phyloP scores from a whole-genome alignment of 371 early-diverging fungal genomes.

The Phascolomyces articulosus region DNA sequence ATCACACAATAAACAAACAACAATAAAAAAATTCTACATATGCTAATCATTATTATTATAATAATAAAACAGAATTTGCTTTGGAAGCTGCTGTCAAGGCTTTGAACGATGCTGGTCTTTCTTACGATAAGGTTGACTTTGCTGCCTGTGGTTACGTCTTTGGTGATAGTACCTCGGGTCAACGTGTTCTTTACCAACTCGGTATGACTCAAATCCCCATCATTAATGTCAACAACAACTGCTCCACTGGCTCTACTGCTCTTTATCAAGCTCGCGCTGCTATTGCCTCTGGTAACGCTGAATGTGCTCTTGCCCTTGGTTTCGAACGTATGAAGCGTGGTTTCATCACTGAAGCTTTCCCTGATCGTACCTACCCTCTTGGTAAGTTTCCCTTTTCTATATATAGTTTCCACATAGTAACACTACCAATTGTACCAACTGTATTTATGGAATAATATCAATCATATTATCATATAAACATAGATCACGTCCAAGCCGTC shows the following conservation, averaged over 20 bases:
- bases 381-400: constrained; percentile 28
- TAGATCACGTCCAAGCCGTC: constrained; percentile 56
- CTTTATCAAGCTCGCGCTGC: constrained; percentile 73
- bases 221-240: constrained; percentile 82
- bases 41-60: neutral
- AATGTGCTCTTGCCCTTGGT: constrained; percentile 79
- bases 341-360: constrained; percentile 59
- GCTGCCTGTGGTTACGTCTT: constrained; percentile 68
- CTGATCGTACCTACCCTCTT: constrained; percentile 72
- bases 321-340: constrained; percentile 79
- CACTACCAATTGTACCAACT: no score
- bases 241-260: constrained; percentile 81
- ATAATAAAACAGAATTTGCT: constrained; percentile 54
- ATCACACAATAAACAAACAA: no score
- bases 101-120: constrained; percentile 68
- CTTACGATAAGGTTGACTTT: constrained; percentile 70
- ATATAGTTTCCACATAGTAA: no score
- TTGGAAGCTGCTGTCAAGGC: constrained; percentile 79
- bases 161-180: constrained; percentile 80
- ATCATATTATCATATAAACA: no score
- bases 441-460: neutral
- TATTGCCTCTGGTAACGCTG: constrained; percentile 69
- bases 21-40: no score
- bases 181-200: constrained; percentile 73
- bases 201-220: constrained; percentile 71